Evolutionary conservation across 345 rosid genomes (phyloP).

Genomic region (Populus tremula): DNA sequence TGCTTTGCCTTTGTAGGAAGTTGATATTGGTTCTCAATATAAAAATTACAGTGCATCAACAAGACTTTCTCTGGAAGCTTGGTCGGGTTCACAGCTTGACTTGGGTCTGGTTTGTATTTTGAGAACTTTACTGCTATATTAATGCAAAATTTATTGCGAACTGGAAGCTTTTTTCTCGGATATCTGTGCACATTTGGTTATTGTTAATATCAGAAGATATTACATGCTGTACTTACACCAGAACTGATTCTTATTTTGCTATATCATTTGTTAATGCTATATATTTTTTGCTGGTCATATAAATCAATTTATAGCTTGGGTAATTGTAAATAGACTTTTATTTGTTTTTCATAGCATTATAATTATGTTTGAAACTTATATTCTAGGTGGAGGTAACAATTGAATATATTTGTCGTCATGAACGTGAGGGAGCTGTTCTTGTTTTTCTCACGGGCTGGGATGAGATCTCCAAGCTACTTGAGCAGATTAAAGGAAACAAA

Average conservation of each 20-base stretch:
- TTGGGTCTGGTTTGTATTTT: conserved; percentile 73
- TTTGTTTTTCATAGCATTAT: not conserved
- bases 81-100: conserved; percentile 86
- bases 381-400: conserved; percentile 75
- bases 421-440: conserved; percentile 88
- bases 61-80: conserved; percentile 74
- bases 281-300: not conserved
- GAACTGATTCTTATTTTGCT: not conserved
- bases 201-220: not conserved
- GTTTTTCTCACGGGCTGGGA: conserved; percentile 98
- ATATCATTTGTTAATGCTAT: not conserved
- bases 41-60: conserved; percentile 64
- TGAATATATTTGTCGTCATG: conserved; percentile 69
- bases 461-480: conserved; percentile 85
- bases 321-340: not conserved
- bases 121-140: not conserved
- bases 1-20: conserved; percentile 47
- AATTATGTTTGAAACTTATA: conserved; percentile 16
- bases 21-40: conserved; percentile 66
- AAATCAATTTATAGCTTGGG: not conserved
- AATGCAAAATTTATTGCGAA: not conserved
- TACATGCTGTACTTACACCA: not conserved
- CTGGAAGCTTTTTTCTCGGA: not conserved
- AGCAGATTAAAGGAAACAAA: conserved; percentile 64
- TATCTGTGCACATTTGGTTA: not conserved